Conservation (phyloP, 1,284 basidiomycete species). For the Stereum hirsutum region DNA sequence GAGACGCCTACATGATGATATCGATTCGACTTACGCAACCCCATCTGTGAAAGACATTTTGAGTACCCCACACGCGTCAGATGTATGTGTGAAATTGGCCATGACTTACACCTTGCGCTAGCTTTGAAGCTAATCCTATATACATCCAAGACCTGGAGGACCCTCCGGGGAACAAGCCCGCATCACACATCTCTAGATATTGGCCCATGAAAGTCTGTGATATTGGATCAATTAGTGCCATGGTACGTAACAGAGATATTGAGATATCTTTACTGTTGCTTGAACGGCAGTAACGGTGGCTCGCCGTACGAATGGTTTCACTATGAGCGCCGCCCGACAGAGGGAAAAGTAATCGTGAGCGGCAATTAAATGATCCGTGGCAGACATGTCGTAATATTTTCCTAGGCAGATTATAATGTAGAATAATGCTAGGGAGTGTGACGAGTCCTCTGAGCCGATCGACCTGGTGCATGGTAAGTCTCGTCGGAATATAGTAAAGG, state of each 20-base stretch:
- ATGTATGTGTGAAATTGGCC: conserved; percentile 1
- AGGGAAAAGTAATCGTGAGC: conserved; percentile 52
- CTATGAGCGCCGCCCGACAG: conserved; percentile 38
- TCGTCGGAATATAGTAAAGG: not conserved
- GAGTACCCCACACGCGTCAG: not conserved
- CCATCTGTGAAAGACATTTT: conserved; percentile 34
- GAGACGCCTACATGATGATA: not conserved
- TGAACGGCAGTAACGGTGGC: conserved; percentile 45
- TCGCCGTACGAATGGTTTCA: conserved; percentile 32
- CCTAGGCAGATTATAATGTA: conserved; percentile 36
- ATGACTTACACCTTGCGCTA: conserved; percentile 43
- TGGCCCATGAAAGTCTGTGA: conserved; percentile 44
- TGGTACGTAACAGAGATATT: no score
- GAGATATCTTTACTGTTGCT: no score
- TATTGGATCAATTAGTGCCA: not conserved
- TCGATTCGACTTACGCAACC: conserved; percentile 40
- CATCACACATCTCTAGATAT: conserved; percentile 50
- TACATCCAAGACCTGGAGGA: conserved; percentile 43
- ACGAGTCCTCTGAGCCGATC: conserved; percentile 7
- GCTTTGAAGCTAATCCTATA: conserved; percentile 46
- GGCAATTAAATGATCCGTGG: conserved; percentile 32
- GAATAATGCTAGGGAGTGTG: conserved; percentile 43
- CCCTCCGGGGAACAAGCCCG: conserved; percentile 29
- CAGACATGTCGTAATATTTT: conserved; percentile 34
- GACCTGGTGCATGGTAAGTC: conserved; percentile 5